These are phyloP conservation scores for Carnegiea gigantea DNA, from an alignment of 179 eudicot genomes.

Conservation along the genomic window DNA sequence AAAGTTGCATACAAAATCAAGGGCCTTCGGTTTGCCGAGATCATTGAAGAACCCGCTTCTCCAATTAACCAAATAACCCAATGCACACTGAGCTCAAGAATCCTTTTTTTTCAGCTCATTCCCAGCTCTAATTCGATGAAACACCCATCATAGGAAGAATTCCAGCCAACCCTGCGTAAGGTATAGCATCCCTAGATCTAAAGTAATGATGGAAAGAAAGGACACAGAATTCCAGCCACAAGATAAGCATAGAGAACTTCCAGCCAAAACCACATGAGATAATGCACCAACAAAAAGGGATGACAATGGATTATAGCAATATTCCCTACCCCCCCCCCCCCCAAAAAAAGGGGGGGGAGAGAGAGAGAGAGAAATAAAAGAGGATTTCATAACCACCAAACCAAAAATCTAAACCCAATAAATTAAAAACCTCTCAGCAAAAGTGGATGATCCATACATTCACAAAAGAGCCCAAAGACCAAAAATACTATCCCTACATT, in stretches of 20 bases:
- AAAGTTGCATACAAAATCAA: not conserved
- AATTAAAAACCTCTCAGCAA: not conserved
- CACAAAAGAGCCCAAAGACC: constrained; percentile 9
- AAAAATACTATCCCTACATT: constrained; percentile 5
- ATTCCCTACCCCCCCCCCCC: not conserved
- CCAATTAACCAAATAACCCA: not conserved
- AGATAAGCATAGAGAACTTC: not conserved
- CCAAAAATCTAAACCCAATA: not conserved
- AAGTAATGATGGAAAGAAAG: not conserved
- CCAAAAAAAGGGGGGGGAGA: too few relatives aligned
- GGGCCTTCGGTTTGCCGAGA: not conserved
- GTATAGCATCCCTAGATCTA: not conserved
- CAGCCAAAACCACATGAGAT: not conserved
- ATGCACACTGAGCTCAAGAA: not conserved
- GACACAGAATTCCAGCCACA: not conserved
- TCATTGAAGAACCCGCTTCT: not conserved
- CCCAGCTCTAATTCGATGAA: not conserved
- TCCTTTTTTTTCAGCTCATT: constrained; percentile 2
- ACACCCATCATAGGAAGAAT: not conserved
- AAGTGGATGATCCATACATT: not conserved
- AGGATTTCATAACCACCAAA: not conserved
- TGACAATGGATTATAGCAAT: too few relatives aligned
- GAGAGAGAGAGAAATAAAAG: not conserved
- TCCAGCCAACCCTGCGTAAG: not conserved
- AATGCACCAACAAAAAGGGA: constrained; percentile 1